These are phyloP conservation scores for Viola odorata DNA, from an alignment of 345 rosid genomes.

Conservation along the genomic window DNA sequence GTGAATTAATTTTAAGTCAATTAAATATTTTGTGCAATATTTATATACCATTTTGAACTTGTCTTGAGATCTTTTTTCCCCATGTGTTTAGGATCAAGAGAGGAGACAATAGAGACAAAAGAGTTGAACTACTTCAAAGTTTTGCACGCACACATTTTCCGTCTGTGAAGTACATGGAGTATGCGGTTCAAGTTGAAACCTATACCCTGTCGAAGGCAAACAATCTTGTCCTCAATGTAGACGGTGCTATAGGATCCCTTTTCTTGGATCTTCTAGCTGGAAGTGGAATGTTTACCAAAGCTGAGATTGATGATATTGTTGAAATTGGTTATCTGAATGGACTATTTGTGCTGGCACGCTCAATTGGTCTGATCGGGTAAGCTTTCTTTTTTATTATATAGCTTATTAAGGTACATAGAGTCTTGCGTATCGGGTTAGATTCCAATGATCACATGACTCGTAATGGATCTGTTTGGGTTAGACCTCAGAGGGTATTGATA, in stretches of 20 bases:
- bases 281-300: constrained; percentile 88
- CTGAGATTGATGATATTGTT: constrained; percentile 83
- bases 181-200: constrained; percentile 81
- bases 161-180: constrained; percentile 88
- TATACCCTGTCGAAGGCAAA: constrained; percentile 82
- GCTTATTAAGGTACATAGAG: too few species aligned
- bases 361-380: constrained; percentile 86
- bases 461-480: too few species aligned
- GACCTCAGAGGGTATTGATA: too few species aligned
- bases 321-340: constrained; percentile 85
- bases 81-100: constrained; percentile 70
- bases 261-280: constrained; percentile 95
- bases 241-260: constrained; percentile 94
- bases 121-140: constrained; percentile 83
- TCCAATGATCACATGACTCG: too few species aligned
- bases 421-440: too few species aligned
- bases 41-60: too few species aligned
- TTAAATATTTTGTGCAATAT: too few species aligned
- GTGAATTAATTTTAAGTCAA: too few species aligned
- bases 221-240: constrained; percentile 77
- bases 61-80: not conserved
- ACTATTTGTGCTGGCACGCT: constrained; percentile 88
- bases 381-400: not conserved
- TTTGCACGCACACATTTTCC: constrained; percentile 89
- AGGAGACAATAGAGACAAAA: constrained; percentile 90